phyloP scores from a whole-genome alignment of 768 basidiomycete genomes.

The Favolaschia claudopus region DNA sequence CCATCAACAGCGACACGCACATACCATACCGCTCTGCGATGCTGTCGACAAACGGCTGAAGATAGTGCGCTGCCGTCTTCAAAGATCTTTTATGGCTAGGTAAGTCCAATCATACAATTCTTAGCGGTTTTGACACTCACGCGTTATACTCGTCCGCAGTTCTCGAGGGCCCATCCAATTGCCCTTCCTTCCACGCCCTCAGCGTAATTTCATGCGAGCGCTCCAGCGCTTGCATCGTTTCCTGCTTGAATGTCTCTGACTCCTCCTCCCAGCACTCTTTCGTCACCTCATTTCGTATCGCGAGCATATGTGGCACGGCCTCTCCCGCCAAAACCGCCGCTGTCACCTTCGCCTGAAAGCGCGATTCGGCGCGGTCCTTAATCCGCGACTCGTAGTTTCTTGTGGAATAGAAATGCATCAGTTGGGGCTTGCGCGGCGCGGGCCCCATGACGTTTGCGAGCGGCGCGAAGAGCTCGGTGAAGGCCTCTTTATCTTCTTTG shows the following conservation, averaged over 20 bases:
- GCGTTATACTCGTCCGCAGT: not conserved
- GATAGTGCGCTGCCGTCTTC: not conserved
- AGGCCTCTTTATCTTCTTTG: not conserved
- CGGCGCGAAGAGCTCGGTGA: not conserved
- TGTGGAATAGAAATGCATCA: not conserved
- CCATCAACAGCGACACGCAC: not conserved
- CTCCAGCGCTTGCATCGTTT: not conserved
- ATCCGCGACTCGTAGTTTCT: not conserved
- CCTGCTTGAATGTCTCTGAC: not conserved
- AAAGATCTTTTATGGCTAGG: too few relatives aligned
- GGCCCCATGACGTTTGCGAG: not conserved
- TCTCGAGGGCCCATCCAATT: not conserved
- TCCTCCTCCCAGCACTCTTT: not conserved
- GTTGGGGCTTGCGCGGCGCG: not conserved
- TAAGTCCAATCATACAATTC: too few relatives aligned
- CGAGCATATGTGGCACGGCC: not conserved
- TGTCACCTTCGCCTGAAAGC: not conserved
- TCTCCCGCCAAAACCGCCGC: not conserved
- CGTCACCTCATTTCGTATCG: not conserved
- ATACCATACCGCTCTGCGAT: slow-evolving; percentile 2
- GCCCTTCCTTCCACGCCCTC: not conserved
- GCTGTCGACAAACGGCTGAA: not conserved
- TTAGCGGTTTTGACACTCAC: too few relatives aligned
- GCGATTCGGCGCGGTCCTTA: not conserved
- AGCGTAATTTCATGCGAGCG: not conserved